Base-by-base conservation (phyloP, 306 rosid genomes). In the Lathyrus aphaca region DNA sequence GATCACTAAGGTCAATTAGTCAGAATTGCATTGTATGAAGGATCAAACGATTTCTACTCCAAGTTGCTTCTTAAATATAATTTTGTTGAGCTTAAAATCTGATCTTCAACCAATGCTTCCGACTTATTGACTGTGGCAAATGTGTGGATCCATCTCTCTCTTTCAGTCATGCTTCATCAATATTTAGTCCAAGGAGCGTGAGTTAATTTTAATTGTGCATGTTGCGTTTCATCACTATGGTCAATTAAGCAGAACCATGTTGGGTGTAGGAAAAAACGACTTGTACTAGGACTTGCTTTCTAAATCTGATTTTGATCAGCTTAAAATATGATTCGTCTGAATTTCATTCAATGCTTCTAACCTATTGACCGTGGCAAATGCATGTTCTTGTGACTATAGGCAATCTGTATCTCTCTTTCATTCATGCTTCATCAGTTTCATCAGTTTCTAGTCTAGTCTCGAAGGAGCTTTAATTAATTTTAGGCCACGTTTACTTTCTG, bases 381-480 rank as follows among this genome's bases (percentile, higher is more conserved):
- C 12, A 8, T 49, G 38, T 6, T 32, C 6, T 6, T 32, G 38
- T 32, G 38, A 5, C 38, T 32, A 6, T 32, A 32, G 56, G 50
- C 18, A 14, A 44, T 49, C 12, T 18, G 60, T 4, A 21, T 45
- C 39, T 19, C 55, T 25, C 38, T 32, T 32, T 32, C 14, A 45
- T 44, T 44, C 42, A 61, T 21, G 55, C 55, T 38, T 73, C 35
- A 11, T 48, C 40, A 25, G 32, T 30, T 38, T 73, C 35, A 11
- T 48, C 40, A 25, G 32, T 30, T 18, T 37, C 19, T 46, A 35
- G 50, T 60, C 27, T 25, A 25, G 29, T 25, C 29, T 25, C 29
- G 17, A 25, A 48, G 69, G 35, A 60, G 64, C 29, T 6, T 25
- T 42, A 15, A 17, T 45, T 21, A 15, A 35, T 25, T 21, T 66